Percentiles rank a stretch among this genome's conserved stretches.
Conservation (phyloP, 169 alveolate genomes). For the Eimeria necatrix region DNA sequence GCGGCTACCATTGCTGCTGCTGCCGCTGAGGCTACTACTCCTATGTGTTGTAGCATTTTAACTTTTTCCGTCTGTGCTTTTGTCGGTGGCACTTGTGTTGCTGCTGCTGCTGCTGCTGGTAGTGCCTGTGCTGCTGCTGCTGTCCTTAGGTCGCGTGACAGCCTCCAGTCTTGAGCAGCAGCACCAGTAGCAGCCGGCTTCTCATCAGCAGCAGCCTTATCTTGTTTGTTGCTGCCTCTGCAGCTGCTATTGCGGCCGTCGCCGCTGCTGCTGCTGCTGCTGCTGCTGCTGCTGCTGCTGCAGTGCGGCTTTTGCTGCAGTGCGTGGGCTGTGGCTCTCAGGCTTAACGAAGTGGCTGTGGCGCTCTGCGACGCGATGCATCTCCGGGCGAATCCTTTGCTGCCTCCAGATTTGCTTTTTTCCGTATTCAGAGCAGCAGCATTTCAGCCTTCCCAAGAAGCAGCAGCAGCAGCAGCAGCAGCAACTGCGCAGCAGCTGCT, state of each 20-base stretch:
- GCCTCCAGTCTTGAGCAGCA: background rate
- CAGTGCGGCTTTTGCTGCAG: too few species aligned
- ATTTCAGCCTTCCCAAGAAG: constrained; percentile 32
- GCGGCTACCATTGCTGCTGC: background rate
- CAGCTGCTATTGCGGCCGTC: background rate
- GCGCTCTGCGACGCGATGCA: background rate
- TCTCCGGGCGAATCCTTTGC: background rate
- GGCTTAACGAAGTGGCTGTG: constrained; percentile 48
- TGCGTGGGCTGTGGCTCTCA: background rate
- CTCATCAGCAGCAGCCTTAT: too few species aligned
- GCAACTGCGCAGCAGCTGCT: constrained; percentile 1
- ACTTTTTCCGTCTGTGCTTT: too few species aligned
- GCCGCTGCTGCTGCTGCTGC: background rate
- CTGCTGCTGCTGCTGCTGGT: background rate
- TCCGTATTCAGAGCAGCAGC: constrained; percentile 17
- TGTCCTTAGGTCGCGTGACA: too few species aligned
- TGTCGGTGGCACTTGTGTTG: too few species aligned
- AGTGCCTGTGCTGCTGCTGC: background rate
- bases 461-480: constrained; percentile 62
- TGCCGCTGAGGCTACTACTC: too few species aligned
- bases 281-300: background rate
- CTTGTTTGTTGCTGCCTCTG: background rate
- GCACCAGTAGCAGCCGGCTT: too few species aligned
- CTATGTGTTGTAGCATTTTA: too few species aligned
- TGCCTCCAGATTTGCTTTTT: constrained; percentile 41